phyloP scores from a whole-genome alignment of 495 filamentous ascomycete genomes.

The Venustampulla echinocandica region DNA sequence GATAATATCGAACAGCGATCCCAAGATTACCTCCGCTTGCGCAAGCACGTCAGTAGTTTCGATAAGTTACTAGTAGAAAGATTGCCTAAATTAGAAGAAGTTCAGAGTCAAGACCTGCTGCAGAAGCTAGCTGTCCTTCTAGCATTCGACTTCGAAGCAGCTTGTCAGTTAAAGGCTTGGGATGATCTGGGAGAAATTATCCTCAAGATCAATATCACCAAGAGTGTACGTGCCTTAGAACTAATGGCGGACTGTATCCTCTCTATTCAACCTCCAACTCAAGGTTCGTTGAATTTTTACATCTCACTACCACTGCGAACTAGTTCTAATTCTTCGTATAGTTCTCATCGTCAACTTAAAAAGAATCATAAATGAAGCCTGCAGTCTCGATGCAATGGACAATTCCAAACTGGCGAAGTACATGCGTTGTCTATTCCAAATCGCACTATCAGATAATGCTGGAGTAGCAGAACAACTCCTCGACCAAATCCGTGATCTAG shows the following conservation, averaged over 20 bases:
- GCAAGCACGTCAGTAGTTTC: slow-evolving; percentile 49
- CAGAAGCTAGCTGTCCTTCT: slow-evolving; percentile 55
- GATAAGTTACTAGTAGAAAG: slow-evolving; percentile 39
- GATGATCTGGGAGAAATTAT: slow-evolving; percentile 54
- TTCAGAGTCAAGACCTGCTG: slow-evolving; percentile 40
- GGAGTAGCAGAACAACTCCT: slow-evolving; percentile 43
- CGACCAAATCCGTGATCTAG: slow-evolving; percentile 45
- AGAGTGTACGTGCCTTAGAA: slow-evolving; percentile 32
- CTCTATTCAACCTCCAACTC: slow-evolving; percentile 41
- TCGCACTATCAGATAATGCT: slow-evolving; percentile 39
- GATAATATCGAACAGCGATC: slow-evolving; percentile 50
- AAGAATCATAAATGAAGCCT: slow-evolving; percentile 56
- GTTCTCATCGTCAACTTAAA: slow-evolving; percentile 41
- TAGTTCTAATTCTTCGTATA: slow-evolving; percentile 6
- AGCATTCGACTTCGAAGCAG: slow-evolving; percentile 70
- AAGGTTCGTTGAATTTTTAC: slow-evolving; percentile 25
- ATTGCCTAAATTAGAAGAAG: slow-evolving; percentile 33
- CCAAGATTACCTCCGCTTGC: slow-evolving; percentile 50
- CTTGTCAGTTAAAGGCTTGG: slow-evolving; percentile 57
- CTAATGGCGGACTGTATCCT: slow-evolving; percentile 55
- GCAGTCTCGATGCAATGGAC: slow-evolving; percentile 42
- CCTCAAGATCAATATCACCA: slow-evolving; percentile 37
- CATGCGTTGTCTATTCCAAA: slow-evolving; percentile 62
- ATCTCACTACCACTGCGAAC: background rate
- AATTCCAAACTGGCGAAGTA: slow-evolving; percentile 55